Conservation (phyloP, 345 rosid species). For the Trapa incisa region DNA sequence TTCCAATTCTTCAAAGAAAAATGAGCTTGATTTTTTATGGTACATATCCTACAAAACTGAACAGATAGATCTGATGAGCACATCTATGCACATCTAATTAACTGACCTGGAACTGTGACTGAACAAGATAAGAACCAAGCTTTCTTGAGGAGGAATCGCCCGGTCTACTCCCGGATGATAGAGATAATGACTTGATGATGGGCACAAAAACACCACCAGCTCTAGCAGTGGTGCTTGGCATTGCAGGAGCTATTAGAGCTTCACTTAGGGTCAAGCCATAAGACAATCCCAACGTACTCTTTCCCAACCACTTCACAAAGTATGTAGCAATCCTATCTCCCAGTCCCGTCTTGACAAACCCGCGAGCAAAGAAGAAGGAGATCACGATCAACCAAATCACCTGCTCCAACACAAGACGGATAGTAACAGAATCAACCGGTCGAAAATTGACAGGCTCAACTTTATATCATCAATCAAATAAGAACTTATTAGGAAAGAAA, state of each 20-base stretch:
- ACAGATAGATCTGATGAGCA: background rate
- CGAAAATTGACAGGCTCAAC: background rate
- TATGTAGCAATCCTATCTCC: conserved; percentile 93
- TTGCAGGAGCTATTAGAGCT: conserved; percentile 85
- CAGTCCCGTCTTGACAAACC: conserved; percentile 83
- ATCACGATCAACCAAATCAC: conserved; percentile 87
- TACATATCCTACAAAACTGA: background rate
- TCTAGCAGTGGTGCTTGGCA: conserved; percentile 95
- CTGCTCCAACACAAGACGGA: background rate
- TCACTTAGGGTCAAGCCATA: conserved; percentile 83
- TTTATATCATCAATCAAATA: background rate
- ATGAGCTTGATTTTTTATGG: background rate
- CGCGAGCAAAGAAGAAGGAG: conserved; percentile 97
- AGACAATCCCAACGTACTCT: conserved; percentile 82
- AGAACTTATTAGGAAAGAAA: background rate
- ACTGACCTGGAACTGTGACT: conserved; percentile 78
- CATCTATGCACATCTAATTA: background rate
- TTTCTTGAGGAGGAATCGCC: conserved; percentile 60
- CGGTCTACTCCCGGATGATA: conserved; percentile 76
- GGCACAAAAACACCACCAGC: conserved; percentile 96
- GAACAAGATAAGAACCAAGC: conserved; percentile 70
- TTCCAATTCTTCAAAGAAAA: background rate
- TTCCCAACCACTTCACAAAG: conserved; percentile 87
- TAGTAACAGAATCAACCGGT: background rate
- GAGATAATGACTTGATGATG: conserved; percentile 63